Evolutionary conservation across 306 rosid species (phyloP).

Genomic region (Rosa persica): DNA sequence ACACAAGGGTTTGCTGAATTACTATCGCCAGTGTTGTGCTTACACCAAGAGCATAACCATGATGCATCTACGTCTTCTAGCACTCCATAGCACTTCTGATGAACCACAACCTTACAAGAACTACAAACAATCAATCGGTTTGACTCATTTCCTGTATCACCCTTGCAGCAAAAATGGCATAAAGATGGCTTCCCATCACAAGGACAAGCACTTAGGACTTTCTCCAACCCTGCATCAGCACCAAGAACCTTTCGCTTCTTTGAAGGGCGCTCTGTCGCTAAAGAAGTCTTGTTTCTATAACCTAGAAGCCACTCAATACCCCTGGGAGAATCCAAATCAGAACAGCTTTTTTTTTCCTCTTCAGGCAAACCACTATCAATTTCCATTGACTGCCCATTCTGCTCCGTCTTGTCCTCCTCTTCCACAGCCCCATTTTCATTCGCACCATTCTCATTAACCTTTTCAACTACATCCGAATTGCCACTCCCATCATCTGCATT

Average conservation of each 20-base stretch:
- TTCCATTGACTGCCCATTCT: constrained; percentile 30
- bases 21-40: constrained; percentile 41
- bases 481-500: constrained; percentile 1
- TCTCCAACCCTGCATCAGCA: constrained; percentile 84
- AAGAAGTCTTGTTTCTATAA: constrained; percentile 59
- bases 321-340: constrained; percentile 22
- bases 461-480: background rate
- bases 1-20: constrained; percentile 60
- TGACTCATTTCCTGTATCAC: constrained; percentile 42
- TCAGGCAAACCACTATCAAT: constrained; percentile 29
- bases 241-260: constrained; percentile 88
- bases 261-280: constrained; percentile 81
- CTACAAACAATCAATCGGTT: constrained; percentile 58
- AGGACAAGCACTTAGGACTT: constrained; percentile 49
- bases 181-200: constrained; percentile 52
- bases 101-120: constrained; percentile 78
- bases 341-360: constrained; percentile 32
- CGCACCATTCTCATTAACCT: background rate
- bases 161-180: constrained; percentile 80
- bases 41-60: constrained; percentile 95
- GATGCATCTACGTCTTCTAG: constrained; percentile 42
- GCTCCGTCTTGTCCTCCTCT: constrained; percentile 30
- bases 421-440: constrained; percentile 22
- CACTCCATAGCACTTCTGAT: constrained; percentile 81
- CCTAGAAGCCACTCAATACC: constrained; percentile 90